Base-by-base conservation (phyloP, 257 asterid species). In the Agastache rugosa region DNA sequence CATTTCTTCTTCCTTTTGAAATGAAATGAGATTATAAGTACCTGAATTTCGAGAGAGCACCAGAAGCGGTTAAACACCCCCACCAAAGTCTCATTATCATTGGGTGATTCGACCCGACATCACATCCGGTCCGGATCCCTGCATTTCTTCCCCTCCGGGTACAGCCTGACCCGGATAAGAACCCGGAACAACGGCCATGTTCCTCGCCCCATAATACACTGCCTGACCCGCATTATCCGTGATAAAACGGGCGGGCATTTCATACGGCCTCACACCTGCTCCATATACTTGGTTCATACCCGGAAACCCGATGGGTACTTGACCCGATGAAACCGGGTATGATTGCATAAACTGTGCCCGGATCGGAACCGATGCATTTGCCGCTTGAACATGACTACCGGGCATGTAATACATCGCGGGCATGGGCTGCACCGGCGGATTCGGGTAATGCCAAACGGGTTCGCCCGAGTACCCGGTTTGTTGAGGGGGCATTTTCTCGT, bases 361-460 rank as follows among this genome's bases (percentile, higher is more conserved):
- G 4, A 86, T 63, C 3, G 81, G 89, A 67, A 82, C 85, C 1
- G 88, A 74, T 27, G 81, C 74, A 44, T 67, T 89, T 23, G 86
- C 90, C 15, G 84, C 67, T 27, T 82, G 90, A 45, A 79, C 85
- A 25, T 84, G 85, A 63, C 77, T 75, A 5, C 85, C 86, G 15
- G 84, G 88, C 73, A 89, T 75, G 64, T 89, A 92, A 60, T 90
- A 92, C 60, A 92, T 78, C 0, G 96, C 74, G 2, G 89, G 91
- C 65, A 92, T 54, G 62, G 84, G 81, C 76, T 88, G 97, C 53
- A 86, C 81, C 16, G 85, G 53, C 25, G 82, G 97, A 48, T 82
- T 82, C 66, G 88, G 87, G 73, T 88, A 89, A 0, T 86, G 91
- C 93, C 96, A 89, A 83, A 85, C 73, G 29, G 95, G 90, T 25